Evolutionary conservation across 192 early-diverging fungal genomes (phyloP).

Genomic region (Backusella circina): DNA sequence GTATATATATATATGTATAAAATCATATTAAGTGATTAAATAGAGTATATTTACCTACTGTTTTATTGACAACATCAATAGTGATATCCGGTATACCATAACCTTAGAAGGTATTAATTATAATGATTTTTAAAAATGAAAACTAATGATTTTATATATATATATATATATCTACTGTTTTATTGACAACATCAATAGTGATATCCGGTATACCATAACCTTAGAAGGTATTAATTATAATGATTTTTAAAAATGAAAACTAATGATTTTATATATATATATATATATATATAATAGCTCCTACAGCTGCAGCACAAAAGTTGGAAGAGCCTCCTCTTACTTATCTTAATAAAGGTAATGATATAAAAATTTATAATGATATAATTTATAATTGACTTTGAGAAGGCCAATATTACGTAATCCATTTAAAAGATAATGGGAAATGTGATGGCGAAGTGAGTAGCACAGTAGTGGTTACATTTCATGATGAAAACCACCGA

Average conservation of each 20-base stretch:
- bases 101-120: slow-evolving; percentile 13
- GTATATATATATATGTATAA: no score
- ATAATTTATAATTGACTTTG: not conserved
- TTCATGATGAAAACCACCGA: slow-evolving; percentile 69
- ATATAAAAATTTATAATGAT: not conserved
- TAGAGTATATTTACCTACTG: not conserved
- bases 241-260: not conserved
- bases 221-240: slow-evolving; percentile 11
- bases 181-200: not conserved
- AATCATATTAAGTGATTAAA: not conserved
- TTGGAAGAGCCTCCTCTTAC: slow-evolving; percentile 60
- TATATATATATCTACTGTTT: not conserved
- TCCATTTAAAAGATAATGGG: slow-evolving; percentile 49
- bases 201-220: slow-evolving; percentile 3
- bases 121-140: not conserved
- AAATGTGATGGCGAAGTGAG: slow-evolving; percentile 46
- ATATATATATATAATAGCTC: slow-evolving; percentile 37
- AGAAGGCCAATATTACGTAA: slow-evolving; percentile 55
- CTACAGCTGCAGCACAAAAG: slow-evolving; percentile 50
- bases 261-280: no score
- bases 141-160: no score
- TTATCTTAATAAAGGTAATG: slow-evolving; percentile 70
- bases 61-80: not conserved
- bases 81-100: not conserved
- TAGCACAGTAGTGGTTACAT: slow-evolving; percentile 58